phyloP scores from a whole-genome alignment of 495 filamentous ascomycete species.

The Corynascus novoguineensis region DNA sequence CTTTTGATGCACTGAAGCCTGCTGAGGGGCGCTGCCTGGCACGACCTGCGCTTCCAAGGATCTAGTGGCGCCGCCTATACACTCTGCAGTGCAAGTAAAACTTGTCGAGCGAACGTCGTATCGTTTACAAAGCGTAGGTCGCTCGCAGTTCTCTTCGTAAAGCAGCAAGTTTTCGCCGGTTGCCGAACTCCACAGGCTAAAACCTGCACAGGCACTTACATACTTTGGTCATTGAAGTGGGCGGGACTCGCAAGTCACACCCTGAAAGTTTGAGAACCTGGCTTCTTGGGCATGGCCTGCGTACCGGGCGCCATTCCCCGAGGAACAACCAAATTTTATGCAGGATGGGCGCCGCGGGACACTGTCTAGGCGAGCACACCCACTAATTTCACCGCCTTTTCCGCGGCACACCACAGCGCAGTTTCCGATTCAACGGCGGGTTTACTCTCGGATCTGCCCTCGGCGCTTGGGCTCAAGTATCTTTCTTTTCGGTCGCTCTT shows the following conservation, averaged over 20 bases:
- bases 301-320: not conserved
- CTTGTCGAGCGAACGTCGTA: too few species aligned
- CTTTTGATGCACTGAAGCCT: not conserved
- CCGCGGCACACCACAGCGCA: constrained; percentile 6
- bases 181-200: constrained; percentile 9
- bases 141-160: too few species aligned
- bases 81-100: too few species aligned
- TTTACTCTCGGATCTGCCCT: constrained; percentile 15
- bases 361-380: constrained; percentile 2
- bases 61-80: not conserved
- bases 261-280: too few species aligned
- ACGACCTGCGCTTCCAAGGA: not conserved
- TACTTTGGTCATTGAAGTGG: not conserved
- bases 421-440: constrained; percentile 16
- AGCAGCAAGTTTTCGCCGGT: constrained; percentile 2
- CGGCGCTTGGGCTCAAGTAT: constrained; percentile 5
- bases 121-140: too few species aligned
- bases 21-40: not conserved
- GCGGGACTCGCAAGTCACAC: not conserved
- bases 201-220: too few species aligned
- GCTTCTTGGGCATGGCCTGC: not conserved
- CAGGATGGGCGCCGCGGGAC: constrained; percentile 1
- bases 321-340: constrained; percentile 9
- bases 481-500: not conserved
- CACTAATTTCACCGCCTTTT: constrained; percentile 20